These are phyloP conservation scores for Aspergillus sergii DNA, from an alignment of 2,329 filamentous ascomycete species.

Conservation along the genomic window DNA sequence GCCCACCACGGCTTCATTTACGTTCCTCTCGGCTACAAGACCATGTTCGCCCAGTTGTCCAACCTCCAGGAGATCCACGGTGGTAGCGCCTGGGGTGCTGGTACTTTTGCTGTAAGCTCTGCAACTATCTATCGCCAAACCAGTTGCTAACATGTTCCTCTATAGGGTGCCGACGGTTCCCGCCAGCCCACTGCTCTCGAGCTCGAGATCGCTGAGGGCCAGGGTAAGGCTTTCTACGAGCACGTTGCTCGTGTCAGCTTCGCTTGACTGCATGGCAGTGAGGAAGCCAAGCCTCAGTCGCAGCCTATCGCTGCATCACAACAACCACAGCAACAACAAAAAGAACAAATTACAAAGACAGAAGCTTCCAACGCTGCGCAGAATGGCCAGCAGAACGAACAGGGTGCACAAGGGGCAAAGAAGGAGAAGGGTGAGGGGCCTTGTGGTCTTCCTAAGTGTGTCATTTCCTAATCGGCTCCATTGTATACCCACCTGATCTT, in stretches of 20 bases:
- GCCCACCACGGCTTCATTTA: conserved; percentile 94
- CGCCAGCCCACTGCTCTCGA: conserved; percentile 77
- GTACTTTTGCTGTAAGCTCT: conserved; percentile 73
- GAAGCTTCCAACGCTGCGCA: conserved; percentile 23
- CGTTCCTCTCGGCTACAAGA: conserved; percentile 92
- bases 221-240: conserved; percentile 85
- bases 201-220: conserved; percentile 74
- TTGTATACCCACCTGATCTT: conserved; percentile 12
- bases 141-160: neutral
- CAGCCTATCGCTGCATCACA: conserved; percentile 29
- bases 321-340: conserved; percentile 19
- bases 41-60: conserved; percentile 68
- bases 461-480: conserved; percentile 57
- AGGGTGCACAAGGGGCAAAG: conserved; percentile 38
- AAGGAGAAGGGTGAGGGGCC: conserved; percentile 62
- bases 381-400: conserved; percentile 29
- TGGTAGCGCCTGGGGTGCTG: conserved; percentile 89
- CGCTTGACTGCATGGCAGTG: conserved; percentile 75
- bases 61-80: conserved; percentile 81
- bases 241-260: conserved; percentile 70
- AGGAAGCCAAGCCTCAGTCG: conserved; percentile 33
- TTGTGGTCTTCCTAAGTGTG: conserved; percentile 74
- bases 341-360: conserved; percentile 15
- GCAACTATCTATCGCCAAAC: neutral
- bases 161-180: conserved; percentile 69